Conservation (phyloP, 345 rosid species). For the Eucalyptus regnans region DNA sequence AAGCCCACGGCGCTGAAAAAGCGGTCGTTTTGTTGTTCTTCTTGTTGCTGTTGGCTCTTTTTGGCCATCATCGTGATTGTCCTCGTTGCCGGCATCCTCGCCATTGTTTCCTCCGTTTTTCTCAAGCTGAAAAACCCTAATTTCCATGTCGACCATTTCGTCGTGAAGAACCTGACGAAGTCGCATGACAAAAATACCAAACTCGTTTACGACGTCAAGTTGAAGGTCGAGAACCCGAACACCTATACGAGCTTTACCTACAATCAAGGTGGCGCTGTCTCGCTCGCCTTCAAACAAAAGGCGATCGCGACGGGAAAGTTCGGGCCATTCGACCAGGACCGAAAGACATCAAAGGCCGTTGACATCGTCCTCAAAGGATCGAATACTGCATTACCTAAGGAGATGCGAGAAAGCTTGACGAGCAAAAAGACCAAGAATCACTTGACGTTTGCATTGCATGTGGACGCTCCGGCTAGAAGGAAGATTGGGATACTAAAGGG, state of each 20-base stretch:
- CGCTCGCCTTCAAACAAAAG: conserved; percentile 17
- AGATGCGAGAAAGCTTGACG: not conserved
- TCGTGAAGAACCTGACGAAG: not conserved
- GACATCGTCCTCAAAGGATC: conserved; percentile 1
- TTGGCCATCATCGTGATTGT: conserved; percentile 3
- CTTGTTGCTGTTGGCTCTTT: conserved; percentile 6
- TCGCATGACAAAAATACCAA: not conserved
- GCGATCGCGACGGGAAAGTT: conserved; percentile 26
- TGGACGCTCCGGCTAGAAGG: conserved; percentile 13
- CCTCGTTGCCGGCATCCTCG: not conserved
- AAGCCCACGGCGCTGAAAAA: conserved; percentile 1
- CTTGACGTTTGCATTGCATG: conserved; percentile 3
- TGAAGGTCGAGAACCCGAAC: conserved; percentile 28
- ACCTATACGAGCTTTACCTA: conserved; percentile 14
- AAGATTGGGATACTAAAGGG: conserved; percentile 10
- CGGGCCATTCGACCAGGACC: conserved; percentile 9
- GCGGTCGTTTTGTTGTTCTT: not conserved
- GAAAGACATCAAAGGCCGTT: conserved; percentile 1
- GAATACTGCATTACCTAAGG: not conserved
- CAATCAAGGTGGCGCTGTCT: not conserved
- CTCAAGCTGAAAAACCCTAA: conserved; percentile 5
- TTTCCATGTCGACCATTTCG: conserved; percentile 1
- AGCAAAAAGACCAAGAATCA: not conserved
- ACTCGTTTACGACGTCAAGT: not conserved
- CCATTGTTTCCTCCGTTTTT: not conserved